These are phyloP conservation scores for Perkinsus olseni DNA, from an alignment of 169 alveolate genomes.

Conservation along the genomic window DNA sequence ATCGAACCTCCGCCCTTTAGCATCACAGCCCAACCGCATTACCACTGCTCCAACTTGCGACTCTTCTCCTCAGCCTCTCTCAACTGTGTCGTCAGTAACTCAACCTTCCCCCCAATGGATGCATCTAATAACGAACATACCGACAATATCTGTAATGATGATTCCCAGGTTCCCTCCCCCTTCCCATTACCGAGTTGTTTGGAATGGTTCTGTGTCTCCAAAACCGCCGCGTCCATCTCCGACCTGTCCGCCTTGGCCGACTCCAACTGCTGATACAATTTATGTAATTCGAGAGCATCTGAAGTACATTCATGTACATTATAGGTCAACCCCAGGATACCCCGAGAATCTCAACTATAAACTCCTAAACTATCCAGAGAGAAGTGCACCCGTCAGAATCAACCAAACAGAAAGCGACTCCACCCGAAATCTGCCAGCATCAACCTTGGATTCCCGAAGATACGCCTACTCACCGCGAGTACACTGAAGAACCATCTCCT, in stretches of 20 bases:
- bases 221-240: not conserved
- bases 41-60: not conserved
- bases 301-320: not conserved
- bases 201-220: not conserved
- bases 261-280: not conserved
- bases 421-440: not conserved
- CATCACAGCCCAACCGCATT: not conserved
- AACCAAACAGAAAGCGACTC: no score
- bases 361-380: no score
- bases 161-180: not conserved
- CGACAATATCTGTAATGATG: not conserved
- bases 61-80: not conserved
- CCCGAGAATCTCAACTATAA: no score
- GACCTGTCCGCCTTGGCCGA: not conserved
- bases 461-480: not conserved
- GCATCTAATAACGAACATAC: not conserved
- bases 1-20: not conserved
- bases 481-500: not conserved
- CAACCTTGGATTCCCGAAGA: not conserved
- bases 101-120: not conserved
- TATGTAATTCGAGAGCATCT: not conserved
- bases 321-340: no score
- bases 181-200: not conserved
- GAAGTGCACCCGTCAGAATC: no score
- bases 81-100: not conserved